phyloP scores from a whole-genome alignment of 2,329 filamentous ascomycete species.

The Fusarium xylarioides region DNA sequence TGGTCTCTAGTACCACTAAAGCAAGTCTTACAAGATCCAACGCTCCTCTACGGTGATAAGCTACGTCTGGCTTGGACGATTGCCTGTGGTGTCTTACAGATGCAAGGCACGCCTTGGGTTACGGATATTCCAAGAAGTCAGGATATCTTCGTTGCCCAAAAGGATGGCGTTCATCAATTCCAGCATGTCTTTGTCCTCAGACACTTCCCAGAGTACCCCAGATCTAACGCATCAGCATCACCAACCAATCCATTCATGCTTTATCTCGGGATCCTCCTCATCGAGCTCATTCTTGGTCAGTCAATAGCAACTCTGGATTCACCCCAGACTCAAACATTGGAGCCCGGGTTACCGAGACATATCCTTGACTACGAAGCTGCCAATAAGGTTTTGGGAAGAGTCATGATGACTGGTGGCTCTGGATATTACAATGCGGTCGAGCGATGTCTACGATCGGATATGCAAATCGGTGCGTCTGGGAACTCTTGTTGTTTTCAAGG shows the following conservation, averaged over 20 bases:
- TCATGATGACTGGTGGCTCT: background rate
- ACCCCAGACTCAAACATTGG: fast-evolving
- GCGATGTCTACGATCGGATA: background rate
- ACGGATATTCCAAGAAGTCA: background rate
- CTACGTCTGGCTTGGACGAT: background rate
- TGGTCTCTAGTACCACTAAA: background rate
- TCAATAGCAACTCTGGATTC: background rate
- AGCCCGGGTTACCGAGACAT: fast-evolving
- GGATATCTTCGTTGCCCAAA: background rate
- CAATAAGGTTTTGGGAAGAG: background rate
- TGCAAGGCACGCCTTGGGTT: constrained; percentile 3
- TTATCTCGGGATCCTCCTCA: background rate
- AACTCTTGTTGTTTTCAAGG: background rate
- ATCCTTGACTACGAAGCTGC: background rate
- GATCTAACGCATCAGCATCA: fast-evolving
- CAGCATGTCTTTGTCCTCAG: background rate
- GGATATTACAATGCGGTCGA: background rate
- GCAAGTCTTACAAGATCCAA: background rate
- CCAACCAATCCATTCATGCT: background rate
- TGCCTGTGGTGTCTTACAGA: background rate
- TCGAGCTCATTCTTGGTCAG: background rate
- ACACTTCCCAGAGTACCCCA: background rate
- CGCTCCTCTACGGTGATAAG: background rate
- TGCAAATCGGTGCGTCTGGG: background rate
- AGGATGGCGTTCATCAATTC: background rate